phyloP scores from a whole-genome alignment of 495 filamentous ascomycete genomes.

The Penicillium lividum region DNA sequence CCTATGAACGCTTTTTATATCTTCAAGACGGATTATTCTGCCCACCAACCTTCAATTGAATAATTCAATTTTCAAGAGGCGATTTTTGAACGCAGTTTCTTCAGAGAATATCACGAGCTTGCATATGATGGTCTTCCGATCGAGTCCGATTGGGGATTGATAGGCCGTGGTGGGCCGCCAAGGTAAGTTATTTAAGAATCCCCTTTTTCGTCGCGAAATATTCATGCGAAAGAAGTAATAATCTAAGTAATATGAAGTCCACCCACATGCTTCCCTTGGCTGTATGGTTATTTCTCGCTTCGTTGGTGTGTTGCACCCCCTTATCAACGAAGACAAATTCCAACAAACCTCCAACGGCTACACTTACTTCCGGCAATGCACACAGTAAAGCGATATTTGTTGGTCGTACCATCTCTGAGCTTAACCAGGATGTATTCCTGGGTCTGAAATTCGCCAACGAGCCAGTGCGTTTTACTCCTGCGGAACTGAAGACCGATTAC shows the following conservation, averaged over 20 bases:
- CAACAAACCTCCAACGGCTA: conserved; percentile 17
- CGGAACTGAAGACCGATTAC: conserved; percentile 29
- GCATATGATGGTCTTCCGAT: neutral
- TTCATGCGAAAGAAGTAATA: neutral
- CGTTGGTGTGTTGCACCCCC: neutral
- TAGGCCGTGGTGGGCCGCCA: neutral
- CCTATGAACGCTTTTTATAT: neutral
- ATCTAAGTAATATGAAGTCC: neutral
- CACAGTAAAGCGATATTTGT: conserved; percentile 26
- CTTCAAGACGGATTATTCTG: neutral
- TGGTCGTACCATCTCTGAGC: conserved; percentile 32
- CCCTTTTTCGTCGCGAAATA: neutral
- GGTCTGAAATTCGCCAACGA: conserved; percentile 40
- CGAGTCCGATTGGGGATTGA: neutral
- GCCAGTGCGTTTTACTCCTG: conserved; percentile 33
- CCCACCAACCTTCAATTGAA: neutral
- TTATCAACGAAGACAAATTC: neutral
- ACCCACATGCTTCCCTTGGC: neutral
- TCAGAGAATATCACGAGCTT: neutral
- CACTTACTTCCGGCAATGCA: conserved; percentile 13
- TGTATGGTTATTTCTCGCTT: neutral
- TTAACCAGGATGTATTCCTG: conserved; percentile 36
- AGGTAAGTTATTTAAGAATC: neutral
- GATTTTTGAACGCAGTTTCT: neutral
- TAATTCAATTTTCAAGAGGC: neutral